Conservation (phyloP, 768 basidiomycete genomes). For the Russula foetens region DNA sequence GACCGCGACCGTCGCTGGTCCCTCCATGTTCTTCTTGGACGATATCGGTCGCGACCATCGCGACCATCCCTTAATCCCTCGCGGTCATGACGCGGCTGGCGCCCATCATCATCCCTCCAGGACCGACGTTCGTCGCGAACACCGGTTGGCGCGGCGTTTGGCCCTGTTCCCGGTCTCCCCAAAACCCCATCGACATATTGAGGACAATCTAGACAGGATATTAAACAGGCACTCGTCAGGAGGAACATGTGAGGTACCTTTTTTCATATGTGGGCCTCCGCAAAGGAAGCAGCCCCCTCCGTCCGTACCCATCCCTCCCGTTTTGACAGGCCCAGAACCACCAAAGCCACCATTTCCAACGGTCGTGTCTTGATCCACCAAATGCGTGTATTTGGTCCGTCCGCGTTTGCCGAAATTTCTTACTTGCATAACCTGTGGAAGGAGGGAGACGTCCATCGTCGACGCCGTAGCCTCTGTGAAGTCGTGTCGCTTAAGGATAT, state of each 20-base stretch:
- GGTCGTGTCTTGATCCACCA: conserved; percentile 92
- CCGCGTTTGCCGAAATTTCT: conserved; percentile 90
- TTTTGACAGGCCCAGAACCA: conserved; percentile 43
- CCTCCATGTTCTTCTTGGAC: conserved; percentile 12
- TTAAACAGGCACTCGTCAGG: neutral
- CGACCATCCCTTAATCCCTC: neutral
- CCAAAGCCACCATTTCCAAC: conserved; percentile 54
- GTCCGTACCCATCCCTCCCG: conserved; percentile 47
- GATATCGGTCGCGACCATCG: neutral
- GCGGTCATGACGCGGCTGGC: conserved; percentile 4
- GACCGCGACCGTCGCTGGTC: conserved; percentile 25
- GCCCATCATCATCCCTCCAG: conserved; percentile 21
- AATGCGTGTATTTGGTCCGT: conserved; percentile 92
- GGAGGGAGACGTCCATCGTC: conserved; percentile 75
- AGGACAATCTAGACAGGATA: conserved; percentile 28
- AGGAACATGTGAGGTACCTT: conserved; percentile 41
- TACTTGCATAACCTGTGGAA: conserved; percentile 97
- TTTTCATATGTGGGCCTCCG: conserved; percentile 89
- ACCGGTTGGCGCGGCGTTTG: conserved; percentile 24
- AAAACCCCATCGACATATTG: conserved; percentile 26
- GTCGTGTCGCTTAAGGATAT: conserved; percentile 76
- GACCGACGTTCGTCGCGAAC: conserved; percentile 21
- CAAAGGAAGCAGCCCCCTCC: conserved; percentile 83
- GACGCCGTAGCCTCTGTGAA: conserved; percentile 87
- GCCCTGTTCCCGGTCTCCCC: conserved; percentile 27